Percentiles rank a stretch among this genome's conserved stretches.
Conservation (phyloP, 305 asterid genomes). For the Fraxinus floribunda region DNA sequence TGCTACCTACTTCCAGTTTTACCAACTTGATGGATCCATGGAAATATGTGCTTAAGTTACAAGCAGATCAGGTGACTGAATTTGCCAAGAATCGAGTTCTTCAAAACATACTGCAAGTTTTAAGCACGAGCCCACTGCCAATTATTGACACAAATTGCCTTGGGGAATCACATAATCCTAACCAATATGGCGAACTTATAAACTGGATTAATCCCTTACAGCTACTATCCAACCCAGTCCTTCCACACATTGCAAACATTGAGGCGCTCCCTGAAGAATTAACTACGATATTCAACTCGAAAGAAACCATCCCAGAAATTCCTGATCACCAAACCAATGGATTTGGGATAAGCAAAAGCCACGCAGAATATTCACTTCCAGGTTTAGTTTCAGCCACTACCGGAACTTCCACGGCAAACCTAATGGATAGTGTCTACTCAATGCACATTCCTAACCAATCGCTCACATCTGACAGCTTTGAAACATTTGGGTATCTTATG, state of each 20-base stretch:
- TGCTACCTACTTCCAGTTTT: neutral
- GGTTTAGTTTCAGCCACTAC: constrained; percentile 17
- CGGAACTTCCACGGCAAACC: neutral
- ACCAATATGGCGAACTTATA: neutral
- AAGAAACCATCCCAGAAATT: neutral
- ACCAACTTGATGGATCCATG: constrained; percentile 10
- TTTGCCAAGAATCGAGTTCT: constrained; percentile 27
- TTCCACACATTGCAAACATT: neutral
- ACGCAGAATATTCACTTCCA: constrained; percentile 19
- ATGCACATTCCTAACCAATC: neutral
- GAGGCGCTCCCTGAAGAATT: neutral
- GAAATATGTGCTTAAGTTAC: neutral
- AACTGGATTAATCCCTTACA: neutral
- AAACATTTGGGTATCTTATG: neutral
- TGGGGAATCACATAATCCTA: neutral
- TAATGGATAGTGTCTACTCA: neutral
- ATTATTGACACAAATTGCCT: neutral
- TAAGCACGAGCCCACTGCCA: constrained; percentile 26
- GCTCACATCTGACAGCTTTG: neutral
- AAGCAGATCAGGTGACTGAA: neutral
- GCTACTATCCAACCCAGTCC: neutral
- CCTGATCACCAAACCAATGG: neutral
- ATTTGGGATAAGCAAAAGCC: neutral
- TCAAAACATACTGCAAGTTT: constrained; percentile 18
- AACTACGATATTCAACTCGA: neutral